Evolutionary conservation across 1,139 yeast genomes (phyloP).

Genomic region (Saccharomyces hybrid): DNA sequence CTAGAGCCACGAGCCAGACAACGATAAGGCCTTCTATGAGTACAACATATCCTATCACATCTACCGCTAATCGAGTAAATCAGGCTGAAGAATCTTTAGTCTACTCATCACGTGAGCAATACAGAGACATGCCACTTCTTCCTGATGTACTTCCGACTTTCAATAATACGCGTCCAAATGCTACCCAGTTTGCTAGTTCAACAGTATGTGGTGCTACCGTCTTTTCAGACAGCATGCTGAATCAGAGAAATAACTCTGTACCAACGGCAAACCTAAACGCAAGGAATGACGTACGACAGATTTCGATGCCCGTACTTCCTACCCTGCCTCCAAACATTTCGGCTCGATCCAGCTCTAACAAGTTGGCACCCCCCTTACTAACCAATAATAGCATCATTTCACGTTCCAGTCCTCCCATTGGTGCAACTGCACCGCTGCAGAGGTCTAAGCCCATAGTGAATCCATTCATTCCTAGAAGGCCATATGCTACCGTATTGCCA

Average conservation of each 20-base stretch:
- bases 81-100: not conserved
- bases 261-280: not conserved
- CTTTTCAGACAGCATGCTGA: not conserved
- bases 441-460: constrained; percentile 17
- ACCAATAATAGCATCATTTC: not conserved
- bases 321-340: not conserved
- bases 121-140: not conserved
- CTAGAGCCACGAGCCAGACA: not conserved
- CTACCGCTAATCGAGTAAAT: not conserved
- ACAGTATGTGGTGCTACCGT: not conserved
- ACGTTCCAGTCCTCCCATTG: not conserved
- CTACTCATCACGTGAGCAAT: not conserved
- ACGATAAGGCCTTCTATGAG: not conserved
- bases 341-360: not conserved
- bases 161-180: not conserved
- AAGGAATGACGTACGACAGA: not conserved
- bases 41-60: not conserved
- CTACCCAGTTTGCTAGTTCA: not conserved
- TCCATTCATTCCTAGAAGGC: constrained; percentile 21
- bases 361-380: not conserved
- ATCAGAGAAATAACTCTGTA: not conserved
- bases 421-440: not conserved
- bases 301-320: not conserved
- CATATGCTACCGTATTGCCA: constrained; percentile 16
- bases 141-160: not conserved